phyloP scores from a whole-genome alignment of 2,329 filamentous ascomycete species.

The Helotiales sp. region DNA sequence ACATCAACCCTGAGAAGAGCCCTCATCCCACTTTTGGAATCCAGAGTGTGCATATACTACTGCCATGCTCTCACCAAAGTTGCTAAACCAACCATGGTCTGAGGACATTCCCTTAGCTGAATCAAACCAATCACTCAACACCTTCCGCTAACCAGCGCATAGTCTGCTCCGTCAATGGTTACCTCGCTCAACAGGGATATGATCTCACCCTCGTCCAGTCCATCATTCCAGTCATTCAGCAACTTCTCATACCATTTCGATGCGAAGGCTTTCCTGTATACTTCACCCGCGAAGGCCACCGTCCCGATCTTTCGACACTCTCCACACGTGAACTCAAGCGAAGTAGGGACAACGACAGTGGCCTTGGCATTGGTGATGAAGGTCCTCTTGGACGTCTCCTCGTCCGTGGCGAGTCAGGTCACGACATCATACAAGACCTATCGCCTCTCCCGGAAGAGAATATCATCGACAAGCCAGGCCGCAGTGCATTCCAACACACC shows the following conservation, averaged over 20 bases:
- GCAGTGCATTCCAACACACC: conserved; percentile 40
- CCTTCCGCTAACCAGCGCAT: conserved; percentile 12
- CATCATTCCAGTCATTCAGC: conserved; percentile 44
- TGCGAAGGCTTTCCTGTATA: conserved; percentile 42
- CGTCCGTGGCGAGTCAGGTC: conserved; percentile 56
- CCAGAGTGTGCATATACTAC: background rate
- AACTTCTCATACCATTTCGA: conserved; percentile 44
- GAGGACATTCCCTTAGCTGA: no score
- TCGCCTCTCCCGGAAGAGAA: conserved; percentile 30
- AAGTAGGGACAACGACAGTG: conserved; percentile 50
- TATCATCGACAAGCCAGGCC: conserved; percentile 38
- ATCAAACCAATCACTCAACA: no score
- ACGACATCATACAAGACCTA: conserved; percentile 52
- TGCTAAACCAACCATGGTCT: no score
- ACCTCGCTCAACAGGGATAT: conserved; percentile 49
- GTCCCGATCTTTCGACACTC: conserved; percentile 55
- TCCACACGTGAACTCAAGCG: conserved; percentile 53
- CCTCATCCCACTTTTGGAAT: conserved; percentile 5
- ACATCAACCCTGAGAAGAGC: background rate
- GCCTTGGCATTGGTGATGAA: conserved; percentile 49
- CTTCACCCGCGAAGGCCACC: conserved; percentile 54
- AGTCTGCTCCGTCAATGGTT: conserved; percentile 47
- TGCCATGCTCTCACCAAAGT: background rate
- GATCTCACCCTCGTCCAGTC: conserved; percentile 39
- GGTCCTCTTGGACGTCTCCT: conserved; percentile 59